These are phyloP conservation scores for Aureobasidium melanogenum DNA, from an alignment of 2,329 filamentous ascomycete genomes.

Conservation along the genomic window DNA sequence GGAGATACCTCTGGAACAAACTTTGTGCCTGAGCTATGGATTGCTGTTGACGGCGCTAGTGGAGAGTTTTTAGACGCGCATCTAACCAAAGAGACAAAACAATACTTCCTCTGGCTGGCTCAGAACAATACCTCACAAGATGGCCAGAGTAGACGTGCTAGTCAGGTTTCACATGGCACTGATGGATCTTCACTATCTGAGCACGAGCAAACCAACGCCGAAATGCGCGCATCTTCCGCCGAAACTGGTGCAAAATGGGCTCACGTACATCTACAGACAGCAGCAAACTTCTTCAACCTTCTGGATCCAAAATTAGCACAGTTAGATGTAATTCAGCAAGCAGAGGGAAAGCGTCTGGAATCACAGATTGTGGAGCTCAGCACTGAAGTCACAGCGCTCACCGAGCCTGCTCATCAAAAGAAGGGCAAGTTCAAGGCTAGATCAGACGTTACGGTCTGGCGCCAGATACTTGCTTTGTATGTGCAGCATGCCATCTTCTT, in stretches of 20 bases:
- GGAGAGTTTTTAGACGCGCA: slow-evolving; percentile 61
- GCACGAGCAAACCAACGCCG: neutral
- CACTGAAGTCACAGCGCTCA: slow-evolving; percentile 53
- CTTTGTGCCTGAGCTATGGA: slow-evolving; percentile 60
- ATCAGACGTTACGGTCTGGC: slow-evolving; percentile 64
- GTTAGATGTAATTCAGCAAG: slow-evolving; percentile 58
- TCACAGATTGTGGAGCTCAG: slow-evolving; percentile 57
- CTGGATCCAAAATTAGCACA: slow-evolving; percentile 62
- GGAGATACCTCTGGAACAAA: neutral
- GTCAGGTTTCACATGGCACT: neutral
- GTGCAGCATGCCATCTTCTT: slow-evolving; percentile 75
- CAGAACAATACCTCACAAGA: neutral
- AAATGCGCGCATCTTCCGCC: neutral
- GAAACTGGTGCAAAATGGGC: slow-evolving; percentile 33
- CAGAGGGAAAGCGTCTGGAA: slow-evolving; percentile 57
- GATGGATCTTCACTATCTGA: neutral
- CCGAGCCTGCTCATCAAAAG: slow-evolving; percentile 48
- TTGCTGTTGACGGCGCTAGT: slow-evolving; percentile 58
- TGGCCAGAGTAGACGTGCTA: neutral
- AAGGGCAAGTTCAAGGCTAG: slow-evolving; percentile 37
- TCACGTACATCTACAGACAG: slow-evolving; percentile 69
- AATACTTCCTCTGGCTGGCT: slow-evolving; percentile 48
- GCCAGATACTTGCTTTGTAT: slow-evolving; percentile 74
- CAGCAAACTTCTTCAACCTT: slow-evolving; percentile 70
- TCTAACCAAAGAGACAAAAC: slow-evolving; percentile 55